Percentiles rank a stretch among this genome's conserved stretches.
Evolutionary conservation across 2,329 filamentous ascomycete species (phyloP).

Genomic region (Pseudogymnoascus sp.): DNA sequence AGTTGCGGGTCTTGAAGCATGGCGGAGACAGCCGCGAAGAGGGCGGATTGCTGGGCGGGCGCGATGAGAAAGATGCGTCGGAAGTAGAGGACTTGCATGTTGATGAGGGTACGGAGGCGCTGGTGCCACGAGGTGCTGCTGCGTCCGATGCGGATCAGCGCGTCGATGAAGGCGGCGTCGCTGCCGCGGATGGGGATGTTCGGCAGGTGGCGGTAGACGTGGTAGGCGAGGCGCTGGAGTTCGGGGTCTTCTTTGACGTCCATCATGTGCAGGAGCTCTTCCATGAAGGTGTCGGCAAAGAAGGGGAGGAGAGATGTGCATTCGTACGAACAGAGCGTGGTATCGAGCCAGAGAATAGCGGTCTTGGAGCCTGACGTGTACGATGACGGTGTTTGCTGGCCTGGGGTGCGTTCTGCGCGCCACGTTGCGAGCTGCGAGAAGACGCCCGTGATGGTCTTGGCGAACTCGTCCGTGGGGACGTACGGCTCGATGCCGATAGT

Average conservation of each 20-base stretch:
- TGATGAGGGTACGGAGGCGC: conserved; percentile 85
- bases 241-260: conserved; percentile 98
- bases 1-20: conserved; percentile 91
- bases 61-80: conserved; percentile 84
- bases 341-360: conserved; percentile 89
- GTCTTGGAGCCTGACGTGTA: conserved; percentile 97
- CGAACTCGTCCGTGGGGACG: conserved; percentile 65
- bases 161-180: conserved; percentile 73
- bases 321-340: conserved; percentile 81
- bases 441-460: conserved; percentile 60
- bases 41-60: conserved; percentile 61
- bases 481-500: conserved; percentile 83
- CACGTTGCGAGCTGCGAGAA: conserved; percentile 77
- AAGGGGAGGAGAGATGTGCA: conserved; percentile 86
- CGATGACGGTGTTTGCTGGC: conserved; percentile 84
- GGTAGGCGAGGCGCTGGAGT: conserved; percentile 86
- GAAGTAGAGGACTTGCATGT: conserved; percentile 99
- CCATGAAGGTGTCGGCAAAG: conserved; percentile 83
- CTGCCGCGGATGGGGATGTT: conserved; percentile 88
- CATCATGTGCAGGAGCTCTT: conserved; percentile 98
- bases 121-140: conserved; percentile 89
- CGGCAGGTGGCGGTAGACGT: conserved; percentile 91
- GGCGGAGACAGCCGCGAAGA: conserved; percentile 88
- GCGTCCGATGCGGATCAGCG: conserved; percentile 80
- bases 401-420: conserved; percentile 74